Evolutionary conservation across 179 eudicot species (phyloP).

Genomic region (Vitellaria paradoxa): DNA sequence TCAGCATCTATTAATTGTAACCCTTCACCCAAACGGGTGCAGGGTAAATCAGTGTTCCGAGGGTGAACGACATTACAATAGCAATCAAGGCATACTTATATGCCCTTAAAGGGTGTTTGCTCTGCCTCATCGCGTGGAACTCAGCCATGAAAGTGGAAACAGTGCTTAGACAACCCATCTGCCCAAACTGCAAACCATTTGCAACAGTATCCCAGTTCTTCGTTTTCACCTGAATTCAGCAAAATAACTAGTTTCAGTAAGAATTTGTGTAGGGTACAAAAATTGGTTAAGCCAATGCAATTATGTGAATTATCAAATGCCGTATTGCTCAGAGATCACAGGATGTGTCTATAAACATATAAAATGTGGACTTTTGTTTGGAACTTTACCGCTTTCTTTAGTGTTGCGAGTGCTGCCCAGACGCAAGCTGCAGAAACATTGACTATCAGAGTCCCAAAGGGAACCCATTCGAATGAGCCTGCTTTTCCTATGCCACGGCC

Average conservation of each 20-base stretch:
- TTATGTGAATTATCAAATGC: background rate
- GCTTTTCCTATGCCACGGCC: constrained; percentile 69
- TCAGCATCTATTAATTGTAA: background rate
- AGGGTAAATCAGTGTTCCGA: constrained; percentile 61
- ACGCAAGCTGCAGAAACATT: constrained; percentile 75
- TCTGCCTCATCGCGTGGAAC: constrained; percentile 59
- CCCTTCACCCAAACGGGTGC: constrained; percentile 41
- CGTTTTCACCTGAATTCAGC: constrained; percentile 44
- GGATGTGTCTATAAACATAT: no score
- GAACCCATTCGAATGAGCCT: constrained; percentile 61
- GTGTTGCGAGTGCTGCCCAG: constrained; percentile 78
- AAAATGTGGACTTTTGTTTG: background rate
- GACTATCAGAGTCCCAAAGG: constrained; percentile 76
- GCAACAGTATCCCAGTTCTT: constrained; percentile 49
- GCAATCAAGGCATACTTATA: constrained; percentile 64
- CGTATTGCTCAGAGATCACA: background rate
- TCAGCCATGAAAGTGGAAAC: constrained; percentile 89
- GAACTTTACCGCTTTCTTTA: constrained; percentile 57
- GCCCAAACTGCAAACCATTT: constrained; percentile 65
- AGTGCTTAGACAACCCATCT: constrained; percentile 84
- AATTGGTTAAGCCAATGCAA: no score
- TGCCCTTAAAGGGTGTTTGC: constrained; percentile 65
- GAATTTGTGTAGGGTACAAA: background rate
- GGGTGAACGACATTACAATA: constrained; percentile 41
- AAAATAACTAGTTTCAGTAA: background rate